phyloP scores from a whole-genome alignment of 257 asterid genomes.

The Ilex asprella region DNA sequence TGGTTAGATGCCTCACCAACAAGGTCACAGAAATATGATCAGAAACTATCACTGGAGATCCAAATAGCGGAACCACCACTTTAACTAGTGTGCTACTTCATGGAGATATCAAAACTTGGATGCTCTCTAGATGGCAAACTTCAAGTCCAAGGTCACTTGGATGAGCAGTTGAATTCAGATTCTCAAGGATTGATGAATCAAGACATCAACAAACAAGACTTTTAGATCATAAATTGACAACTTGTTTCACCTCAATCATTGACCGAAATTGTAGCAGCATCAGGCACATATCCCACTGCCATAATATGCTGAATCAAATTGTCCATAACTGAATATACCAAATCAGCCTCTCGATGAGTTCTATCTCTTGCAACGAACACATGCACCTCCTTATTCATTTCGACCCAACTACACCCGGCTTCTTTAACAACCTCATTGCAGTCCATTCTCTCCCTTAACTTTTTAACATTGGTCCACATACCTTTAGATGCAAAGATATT shows the following conservation, averaged over 20 bases:
- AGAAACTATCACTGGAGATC: no score
- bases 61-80: no score
- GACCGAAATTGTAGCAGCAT: neutral
- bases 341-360: constrained; percentile 19
- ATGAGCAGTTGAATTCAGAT: no score
- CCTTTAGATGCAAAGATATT: constrained; percentile 38
- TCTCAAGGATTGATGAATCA: no score
- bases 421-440: constrained; percentile 29
- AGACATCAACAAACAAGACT: no score
- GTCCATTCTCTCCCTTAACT: constrained; percentile 39
- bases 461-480: constrained; percentile 40
- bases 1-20: constrained; percentile 9
- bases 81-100: no score
- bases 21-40: no score
- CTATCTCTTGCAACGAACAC: constrained; percentile 26
- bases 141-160: no score
- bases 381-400: constrained; percentile 28
- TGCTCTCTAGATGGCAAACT: no score
- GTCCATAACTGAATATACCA: constrained; percentile 17
- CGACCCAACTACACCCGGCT: constrained; percentile 45
- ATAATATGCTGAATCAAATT: constrained; percentile 29
- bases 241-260: neutral
- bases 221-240: no score
- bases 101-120: no score
- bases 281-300: constrained; percentile 11